A percentile compares a stretch with the other conserved stretches of the same genome.
Conservation (phyloP, 2,329 filamentous ascomycete species). For the Cladosporium colombiae region DNA sequence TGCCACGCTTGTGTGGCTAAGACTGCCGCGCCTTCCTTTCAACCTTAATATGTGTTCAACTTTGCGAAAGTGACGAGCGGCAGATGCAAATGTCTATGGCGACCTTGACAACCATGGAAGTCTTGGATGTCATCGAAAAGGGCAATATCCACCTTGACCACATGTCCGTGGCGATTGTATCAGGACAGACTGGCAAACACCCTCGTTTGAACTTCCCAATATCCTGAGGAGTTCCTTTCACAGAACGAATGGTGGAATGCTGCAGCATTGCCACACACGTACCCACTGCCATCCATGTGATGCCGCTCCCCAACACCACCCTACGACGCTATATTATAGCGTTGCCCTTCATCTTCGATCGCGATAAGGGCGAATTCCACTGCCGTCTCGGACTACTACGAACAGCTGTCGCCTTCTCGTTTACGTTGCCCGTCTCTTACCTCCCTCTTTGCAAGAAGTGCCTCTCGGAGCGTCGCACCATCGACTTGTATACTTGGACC, state of each 20-base stretch:
- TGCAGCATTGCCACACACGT: too few species aligned
- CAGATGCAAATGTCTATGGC: background rate
- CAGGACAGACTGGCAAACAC: background rate
- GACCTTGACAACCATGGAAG: background rate
- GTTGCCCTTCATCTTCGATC: background rate
- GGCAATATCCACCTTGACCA: background rate
- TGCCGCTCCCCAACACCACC: background rate
- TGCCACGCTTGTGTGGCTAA: conserved; percentile 2
- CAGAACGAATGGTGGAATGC: too few species aligned
- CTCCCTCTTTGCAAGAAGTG: too few species aligned
- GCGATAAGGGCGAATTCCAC: background rate
- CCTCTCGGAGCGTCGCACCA: too few species aligned
- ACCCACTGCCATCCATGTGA: background rate
- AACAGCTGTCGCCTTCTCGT: background rate
- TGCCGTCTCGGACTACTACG: background rate
- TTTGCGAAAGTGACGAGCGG: background rate
- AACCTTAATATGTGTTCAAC: background rate
- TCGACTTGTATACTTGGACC: too few species aligned
- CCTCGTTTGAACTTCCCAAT: background rate
- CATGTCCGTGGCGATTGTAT: background rate
- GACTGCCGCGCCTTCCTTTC: background rate
- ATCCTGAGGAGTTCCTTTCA: background rate
- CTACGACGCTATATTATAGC: conserved; percentile 7
- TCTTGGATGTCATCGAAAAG: background rate
- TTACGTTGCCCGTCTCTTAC: too few species aligned